A percentile compares a stretch with the other conserved stretches of the same genome.
Conservation (phyloP, 2,329 filamentous ascomycete species). For the Diaporthe helianthi region DNA sequence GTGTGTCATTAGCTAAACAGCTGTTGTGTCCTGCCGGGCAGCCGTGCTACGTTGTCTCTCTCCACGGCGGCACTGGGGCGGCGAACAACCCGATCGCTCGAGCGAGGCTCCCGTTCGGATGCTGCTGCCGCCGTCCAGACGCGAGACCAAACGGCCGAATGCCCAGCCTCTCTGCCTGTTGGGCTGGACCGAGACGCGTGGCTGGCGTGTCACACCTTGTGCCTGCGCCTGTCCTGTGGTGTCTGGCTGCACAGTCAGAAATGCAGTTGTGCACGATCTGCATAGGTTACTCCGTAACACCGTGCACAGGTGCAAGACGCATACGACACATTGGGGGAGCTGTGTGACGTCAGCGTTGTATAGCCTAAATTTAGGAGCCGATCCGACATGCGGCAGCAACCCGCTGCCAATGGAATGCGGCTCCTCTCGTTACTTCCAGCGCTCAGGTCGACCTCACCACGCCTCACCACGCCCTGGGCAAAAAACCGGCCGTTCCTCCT, state of each 20-base stretch:
- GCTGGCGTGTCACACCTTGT: slow-evolving; percentile 13
- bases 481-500: not conserved
- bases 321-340: not conserved
- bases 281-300: too few relatives aligned
- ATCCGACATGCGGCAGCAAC: not conserved
- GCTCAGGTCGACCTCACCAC: not conserved
- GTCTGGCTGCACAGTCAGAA: not conserved
- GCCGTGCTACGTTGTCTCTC: not conserved
- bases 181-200: slow-evolving; percentile 7
- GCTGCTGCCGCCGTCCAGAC: not conserved
- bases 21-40: not conserved
- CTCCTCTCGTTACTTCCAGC: not conserved
- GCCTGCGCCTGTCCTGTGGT: not conserved
- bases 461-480: not conserved
- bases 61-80: slow-evolving; percentile 3
- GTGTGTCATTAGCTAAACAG: not conserved
- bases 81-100: not conserved
- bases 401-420: slow-evolving; percentile 4
- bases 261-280: slow-evolving; percentile 5
- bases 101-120: not conserved
- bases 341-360: slow-evolving; percentile 13
- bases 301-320: not conserved
- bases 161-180: slow-evolving; percentile 5
- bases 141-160: not conserved
- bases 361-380: slow-evolving; percentile 22